Evolutionary conservation across 2,329 filamentous ascomycete genomes (phyloP), one percentile per base, ranked within the genome.

Genomic region (Calonectria naviculata): DNA sequence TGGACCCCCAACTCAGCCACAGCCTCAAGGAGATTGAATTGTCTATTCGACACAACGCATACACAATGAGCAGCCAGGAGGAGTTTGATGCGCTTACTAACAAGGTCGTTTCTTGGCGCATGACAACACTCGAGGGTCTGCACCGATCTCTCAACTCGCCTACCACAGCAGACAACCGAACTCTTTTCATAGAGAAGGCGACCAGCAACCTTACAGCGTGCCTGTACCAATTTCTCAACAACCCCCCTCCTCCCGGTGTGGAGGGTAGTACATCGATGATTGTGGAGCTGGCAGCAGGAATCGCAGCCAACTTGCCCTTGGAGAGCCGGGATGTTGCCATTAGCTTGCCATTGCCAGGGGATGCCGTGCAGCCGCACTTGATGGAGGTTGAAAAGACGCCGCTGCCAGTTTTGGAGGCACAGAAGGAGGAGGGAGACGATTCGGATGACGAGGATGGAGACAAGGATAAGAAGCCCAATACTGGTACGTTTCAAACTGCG

Each of bases 61-160:
- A 94, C 71, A 90, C 91, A 17, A 87, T 93, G 75, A 92, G 89
- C 77, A 95, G 93, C 68, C 91, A 94, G 66, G 96, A 98, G 80
- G 96, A 98, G 80, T 94, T 93, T 76, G 95, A 98, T 65, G 95
- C 95, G 1, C 89, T 97, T 67, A 94, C 94, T 26, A 91, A 92
- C 54, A 97, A 97, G 83, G 91, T 98, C 52, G 92, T 97, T 71
- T 94, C 93, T 80, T 99, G 97, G 97, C 92, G 97, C 71, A 91
- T 98, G 84, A 92, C 96, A 4, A 99, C 97, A 3, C 87, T 98
- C 19, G 97, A 99, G 79, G 97, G 96, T n/a, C 87, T 99, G 21
- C 89, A 92, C 73, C 91, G 93, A 64, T 83, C 89, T 41, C 87
- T 98, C 21, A 88, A 89, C 68, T 91, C 92, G 5, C 85, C 90